Conservation (phyloP, 2,329 filamentous ascomycete species). For the Fusarium sp. region DNA sequence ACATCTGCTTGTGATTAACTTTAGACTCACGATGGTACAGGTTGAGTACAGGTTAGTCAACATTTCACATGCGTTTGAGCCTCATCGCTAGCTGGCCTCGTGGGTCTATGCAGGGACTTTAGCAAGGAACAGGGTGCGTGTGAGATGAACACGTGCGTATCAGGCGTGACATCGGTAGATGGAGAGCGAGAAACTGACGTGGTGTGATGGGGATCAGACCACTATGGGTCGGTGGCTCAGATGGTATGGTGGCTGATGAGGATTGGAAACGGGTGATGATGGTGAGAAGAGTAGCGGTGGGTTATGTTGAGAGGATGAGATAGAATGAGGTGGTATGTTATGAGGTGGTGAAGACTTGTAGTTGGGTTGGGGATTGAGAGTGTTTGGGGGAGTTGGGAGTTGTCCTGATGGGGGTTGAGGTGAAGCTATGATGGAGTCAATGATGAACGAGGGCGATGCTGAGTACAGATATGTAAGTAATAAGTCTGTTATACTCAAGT, state of each 20-base stretch:
- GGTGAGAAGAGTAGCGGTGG: neutral
- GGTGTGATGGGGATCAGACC: slow-evolving; percentile 36
- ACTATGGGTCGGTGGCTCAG: slow-evolving; percentile 43
- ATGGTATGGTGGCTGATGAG: slow-evolving; percentile 31
- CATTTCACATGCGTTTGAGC: neutral
- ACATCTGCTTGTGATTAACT: neutral
- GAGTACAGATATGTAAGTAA: neutral
- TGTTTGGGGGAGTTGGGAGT: neutral
- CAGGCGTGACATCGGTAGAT: slow-evolving; percentile 27
- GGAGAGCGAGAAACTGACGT: slow-evolving; percentile 24
- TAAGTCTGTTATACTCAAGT: neutral
- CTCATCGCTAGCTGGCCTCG: neutral
- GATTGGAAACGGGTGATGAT: slow-evolving; percentile 22
- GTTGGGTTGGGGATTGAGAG: neutral
- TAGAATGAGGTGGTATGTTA: neutral
- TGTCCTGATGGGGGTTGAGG: too few species aligned
- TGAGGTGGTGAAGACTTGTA: neutral
- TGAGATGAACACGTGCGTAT: slow-evolving; percentile 20
- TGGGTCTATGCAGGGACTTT: slow-evolving; percentile 30
- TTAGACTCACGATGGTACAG: neutral
- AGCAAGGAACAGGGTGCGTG: neutral
- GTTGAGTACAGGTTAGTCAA: neutral
- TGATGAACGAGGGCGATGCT: neutral
- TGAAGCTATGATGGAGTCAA: neutral
- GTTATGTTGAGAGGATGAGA: neutral